Percentiles rank a stretch among this genome's conserved stretches.
phyloP scores from a whole-genome alignment of 306 rosid species.

The Calophaca sinica region DNA sequence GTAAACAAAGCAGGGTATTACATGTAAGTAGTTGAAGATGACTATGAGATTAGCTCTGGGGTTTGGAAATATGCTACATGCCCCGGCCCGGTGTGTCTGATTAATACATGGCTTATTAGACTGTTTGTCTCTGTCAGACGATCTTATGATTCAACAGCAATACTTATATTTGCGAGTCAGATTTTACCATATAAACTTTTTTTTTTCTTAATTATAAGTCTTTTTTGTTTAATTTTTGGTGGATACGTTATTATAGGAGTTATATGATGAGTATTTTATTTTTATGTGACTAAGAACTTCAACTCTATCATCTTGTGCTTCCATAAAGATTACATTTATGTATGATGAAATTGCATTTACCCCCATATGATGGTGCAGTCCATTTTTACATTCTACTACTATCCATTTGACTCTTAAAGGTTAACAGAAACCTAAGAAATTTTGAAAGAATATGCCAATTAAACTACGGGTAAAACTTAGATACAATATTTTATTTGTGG shows the following conservation, averaged over 20 bases:
- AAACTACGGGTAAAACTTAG: neutral
- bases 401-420: neutral
- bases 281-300: neutral
- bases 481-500: neutral
- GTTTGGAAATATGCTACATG: neutral
- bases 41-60: neutral
- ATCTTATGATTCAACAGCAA: conserved; percentile 8
- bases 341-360: neutral
- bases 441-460: neutral
- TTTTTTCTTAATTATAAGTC: neutral
- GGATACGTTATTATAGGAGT: neutral
- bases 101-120: neutral
- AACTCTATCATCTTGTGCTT: neutral
- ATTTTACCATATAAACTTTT: neutral
- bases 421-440: neutral
- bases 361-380: neutral
- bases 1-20: conserved; percentile 3
- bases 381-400: neutral
- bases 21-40: conserved; percentile 11
- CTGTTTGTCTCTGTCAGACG: neutral
- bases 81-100: neutral
- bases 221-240: neutral
- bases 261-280: neutral
- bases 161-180: neutral
- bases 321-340: neutral